Evolutionary conservation across 768 basidiomycete genomes (phyloP).

Genomic region (Favolaschia claudopus): DNA sequence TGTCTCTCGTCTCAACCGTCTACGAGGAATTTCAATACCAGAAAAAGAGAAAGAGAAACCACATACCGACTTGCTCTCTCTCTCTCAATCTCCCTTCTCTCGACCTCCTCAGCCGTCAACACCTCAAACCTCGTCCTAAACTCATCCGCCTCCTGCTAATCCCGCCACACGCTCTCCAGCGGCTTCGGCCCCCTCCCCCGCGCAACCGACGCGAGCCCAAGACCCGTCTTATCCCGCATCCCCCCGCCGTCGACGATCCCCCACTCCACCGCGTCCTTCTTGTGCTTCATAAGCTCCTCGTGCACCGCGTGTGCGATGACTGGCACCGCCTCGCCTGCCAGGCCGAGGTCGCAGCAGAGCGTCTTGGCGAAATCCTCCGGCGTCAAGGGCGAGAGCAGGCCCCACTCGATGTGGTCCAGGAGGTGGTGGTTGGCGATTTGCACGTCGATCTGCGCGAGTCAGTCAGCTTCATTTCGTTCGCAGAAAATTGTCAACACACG

Average conservation of each 20-base stretch:
- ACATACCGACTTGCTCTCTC: constrained; percentile 79
- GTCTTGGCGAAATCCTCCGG: constrained; percentile 84
- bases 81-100: constrained; percentile 85
- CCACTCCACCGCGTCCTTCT: constrained; percentile 94
- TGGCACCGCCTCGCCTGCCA: constrained; percentile 87
- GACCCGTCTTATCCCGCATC: constrained; percentile 83
- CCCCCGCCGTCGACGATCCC: constrained; percentile 80
- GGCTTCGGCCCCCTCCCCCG: constrained; percentile 81
- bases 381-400: constrained; percentile 90
- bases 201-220: constrained; percentile 78
- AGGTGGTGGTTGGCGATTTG: constrained; percentile 93
- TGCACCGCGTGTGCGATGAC: constrained; percentile 93
- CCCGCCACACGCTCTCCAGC: constrained; percentile 90
- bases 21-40: constrained; percentile 33
- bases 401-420: constrained; percentile 98
- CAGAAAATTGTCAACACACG: constrained; percentile 57
- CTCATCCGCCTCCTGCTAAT: constrained; percentile 93
- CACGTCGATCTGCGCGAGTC: constrained; percentile 92
- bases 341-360: constrained; percentile 86
- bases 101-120: constrained; percentile 91
- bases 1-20: constrained; percentile 69
- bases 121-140: constrained; percentile 90
- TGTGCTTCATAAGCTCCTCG: constrained; percentile 95
- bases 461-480: too few species aligned
- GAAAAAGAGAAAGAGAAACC: neutral